Evolutionary conservation across 169 alveolate species (phyloP), one percentile per base, ranked within the genome.

Genomic region (Plasmodium vivax): DNA sequence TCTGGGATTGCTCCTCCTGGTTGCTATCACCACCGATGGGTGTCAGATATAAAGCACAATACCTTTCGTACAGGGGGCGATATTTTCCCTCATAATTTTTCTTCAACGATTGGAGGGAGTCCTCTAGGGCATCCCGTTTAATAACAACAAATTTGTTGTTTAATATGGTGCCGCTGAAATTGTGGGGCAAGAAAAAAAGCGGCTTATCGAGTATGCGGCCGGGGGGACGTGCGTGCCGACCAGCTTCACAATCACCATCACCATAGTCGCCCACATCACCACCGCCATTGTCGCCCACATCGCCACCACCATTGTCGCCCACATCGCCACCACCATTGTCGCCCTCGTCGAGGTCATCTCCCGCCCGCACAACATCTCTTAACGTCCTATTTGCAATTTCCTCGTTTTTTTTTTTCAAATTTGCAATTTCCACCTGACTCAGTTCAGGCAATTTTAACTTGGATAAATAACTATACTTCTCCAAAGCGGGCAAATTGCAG

Each of bases 401-500:
- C 74, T 77, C 95, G 56, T 62, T 90, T 62, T 34, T 82, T 71
- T 32, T 75, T 56, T 62, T 96, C 93, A 81, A 93, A 92, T 68
- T 87, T 82, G 34, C 90, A 71, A 84, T 95, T 73, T 84, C 95
- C 1, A 23, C 43, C 51, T 77, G 81, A 92, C 93, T 85, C 73
- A 84, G 80, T 47, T 92, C 93, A 93, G 95, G 92, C 32, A 95
- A 45, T 92, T 84, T 75, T 71, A 77, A 83, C 85, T 95, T 36
- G 93, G 97, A 81, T 92, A 84, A 54, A 93, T 88, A 79, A 83
- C 83, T 32, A 92, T 84, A 34, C 95, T 82, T 62, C 91, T 93
- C 92, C 81, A 56, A 36, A 94, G 77, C 2, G 43, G 94, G 62
- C 94, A 91, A 92, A 92, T 93, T 77, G 92, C 82, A 62, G 85